Evolutionary conservation across 805 yeast species (phyloP), one percentile per base, ranked within the genome.

Genomic region (Starmerella bombicola): DNA sequence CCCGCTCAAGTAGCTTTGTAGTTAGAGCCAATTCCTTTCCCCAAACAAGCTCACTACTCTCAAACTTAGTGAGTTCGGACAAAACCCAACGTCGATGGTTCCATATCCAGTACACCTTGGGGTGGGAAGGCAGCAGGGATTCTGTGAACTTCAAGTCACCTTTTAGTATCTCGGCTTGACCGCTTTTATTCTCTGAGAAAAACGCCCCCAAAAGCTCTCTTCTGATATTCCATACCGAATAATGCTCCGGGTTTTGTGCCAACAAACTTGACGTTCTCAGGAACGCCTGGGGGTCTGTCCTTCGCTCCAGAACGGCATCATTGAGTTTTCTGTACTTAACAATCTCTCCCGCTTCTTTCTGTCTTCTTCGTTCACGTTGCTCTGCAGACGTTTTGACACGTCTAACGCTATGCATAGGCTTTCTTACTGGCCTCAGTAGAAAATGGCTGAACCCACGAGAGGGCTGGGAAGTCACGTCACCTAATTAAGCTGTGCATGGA

Each of bases 71-170:
- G 13, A 52, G 33, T 22, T 39, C 42, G 26, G 71, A 68, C 30
- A 88, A 60, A 33, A 80, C 70, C 97, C 98, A 91, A 9, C 71
- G 62, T 28, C 98, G 67, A 57, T 91, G 96, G 51, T 78, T 80
- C 96, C 97, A 91, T 10, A 91, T 77, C 95, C 97, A 91, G 56
- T 91, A 91, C 30, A 86, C 83, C 57, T 91, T 91, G 1, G 98
- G 97, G 49, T 62, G 77, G 41, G 67, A 60, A 40, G 71, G 71
- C 51, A 91, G 60, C 48, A 75, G 71, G 0, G 57, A 59, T 63
- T 78, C 65, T 1, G 76, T 67, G 54, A 82, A 75, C 19, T 60
- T 48, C 33, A 91, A 64, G 49, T 88, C 98, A 3, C 63, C 57
- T 1, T 65, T 65, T 32, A 79, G 62, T 32, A 47, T 54, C 16